A percentile compares a stretch with the other conserved stretches of the same genome.
Evolutionary conservation across 306 rosid genomes (phyloP).

Genomic region (Geum urbanum): DNA sequence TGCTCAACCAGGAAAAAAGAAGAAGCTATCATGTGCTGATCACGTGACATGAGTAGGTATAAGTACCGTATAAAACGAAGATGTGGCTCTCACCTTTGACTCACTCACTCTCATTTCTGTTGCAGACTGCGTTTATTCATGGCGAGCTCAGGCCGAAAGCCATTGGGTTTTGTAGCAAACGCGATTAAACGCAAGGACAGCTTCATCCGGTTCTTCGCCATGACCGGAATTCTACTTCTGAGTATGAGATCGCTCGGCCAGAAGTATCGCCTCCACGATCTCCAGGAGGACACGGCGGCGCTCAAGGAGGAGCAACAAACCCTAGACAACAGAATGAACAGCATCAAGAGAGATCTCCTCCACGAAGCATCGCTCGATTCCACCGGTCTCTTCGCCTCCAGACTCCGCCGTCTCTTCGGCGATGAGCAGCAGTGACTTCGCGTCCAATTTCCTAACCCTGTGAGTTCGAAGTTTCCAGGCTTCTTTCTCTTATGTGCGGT

Average conservation of each 20-base stretch:
- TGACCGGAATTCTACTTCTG: conserved; percentile 66
- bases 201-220: conserved; percentile 71
- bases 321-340: conserved; percentile 44
- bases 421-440: conserved; percentile 30
- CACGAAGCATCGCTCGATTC: conserved; percentile 75
- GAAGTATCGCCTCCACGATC: conserved; percentile 68
- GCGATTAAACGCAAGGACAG: conserved; percentile 59
- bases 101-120: background rate
- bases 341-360: conserved; percentile 51
- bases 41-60: background rate
- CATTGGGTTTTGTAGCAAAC: conserved; percentile 30
- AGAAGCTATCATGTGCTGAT: background rate
- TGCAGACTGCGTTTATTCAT: conserved; percentile 23
- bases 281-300: conserved; percentile 47
- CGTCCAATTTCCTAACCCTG: background rate
- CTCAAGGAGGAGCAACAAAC: conserved; percentile 52
- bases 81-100: background rate
- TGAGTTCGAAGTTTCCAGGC: conserved; percentile 17
- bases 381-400: conserved; percentile 63
- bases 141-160: conserved; percentile 38
- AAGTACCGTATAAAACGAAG: background rate
- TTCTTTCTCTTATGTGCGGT: background rate
- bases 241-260: conserved; percentile 75
- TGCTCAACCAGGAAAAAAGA: too few species aligned
- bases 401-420: conserved; percentile 61